A percentile compares a stretch with the other conserved stretches of the same genome.
Conservation (phyloP, 2,329 filamentous ascomycete genomes). For the Colletotrichum acutatum region DNA sequence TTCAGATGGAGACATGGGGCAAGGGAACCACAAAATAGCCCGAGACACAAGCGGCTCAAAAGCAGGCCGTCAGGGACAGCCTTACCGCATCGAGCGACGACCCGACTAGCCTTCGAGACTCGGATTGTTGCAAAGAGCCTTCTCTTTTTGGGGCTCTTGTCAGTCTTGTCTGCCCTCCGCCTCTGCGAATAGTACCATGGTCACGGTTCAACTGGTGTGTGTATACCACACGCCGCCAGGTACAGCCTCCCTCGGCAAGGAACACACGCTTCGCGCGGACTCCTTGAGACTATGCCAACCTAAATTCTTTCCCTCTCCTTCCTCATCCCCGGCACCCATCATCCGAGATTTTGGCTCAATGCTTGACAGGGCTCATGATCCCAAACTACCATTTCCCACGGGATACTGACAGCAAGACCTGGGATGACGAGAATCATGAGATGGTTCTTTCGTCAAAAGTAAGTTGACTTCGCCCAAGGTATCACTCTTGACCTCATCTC, state of each 20-base stretch:
- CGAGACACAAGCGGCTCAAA: constrained; percentile 20
- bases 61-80: constrained; percentile 22
- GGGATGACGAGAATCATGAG: background rate
- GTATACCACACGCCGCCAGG: too few species aligned
- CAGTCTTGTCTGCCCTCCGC: too few species aligned
- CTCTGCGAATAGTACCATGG: background rate
- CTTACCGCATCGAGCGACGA: constrained; percentile 11
- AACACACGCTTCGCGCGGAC: constrained; percentile 13
- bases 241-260: background rate
- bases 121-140: constrained; percentile 20
- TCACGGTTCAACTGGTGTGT: background rate
- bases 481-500: too few species aligned
- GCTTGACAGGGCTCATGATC: constrained; percentile 6
- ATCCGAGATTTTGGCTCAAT: constrained; percentile 6
- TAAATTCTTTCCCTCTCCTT: background rate
- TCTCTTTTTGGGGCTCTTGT: background rate
- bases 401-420: background rate
- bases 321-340: constrained; percentile 5
- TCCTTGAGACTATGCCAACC: constrained; percentile 9
- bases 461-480: background rate
- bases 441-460: too few species aligned
- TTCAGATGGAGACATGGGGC: constrained; percentile 21
- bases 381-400: background rate
- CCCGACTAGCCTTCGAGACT: constrained; percentile 29
- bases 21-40: background rate